Evolutionary conservation across 148 eudicot genomes (phyloP).

Genomic region (Selenicereus undatus): DNA sequence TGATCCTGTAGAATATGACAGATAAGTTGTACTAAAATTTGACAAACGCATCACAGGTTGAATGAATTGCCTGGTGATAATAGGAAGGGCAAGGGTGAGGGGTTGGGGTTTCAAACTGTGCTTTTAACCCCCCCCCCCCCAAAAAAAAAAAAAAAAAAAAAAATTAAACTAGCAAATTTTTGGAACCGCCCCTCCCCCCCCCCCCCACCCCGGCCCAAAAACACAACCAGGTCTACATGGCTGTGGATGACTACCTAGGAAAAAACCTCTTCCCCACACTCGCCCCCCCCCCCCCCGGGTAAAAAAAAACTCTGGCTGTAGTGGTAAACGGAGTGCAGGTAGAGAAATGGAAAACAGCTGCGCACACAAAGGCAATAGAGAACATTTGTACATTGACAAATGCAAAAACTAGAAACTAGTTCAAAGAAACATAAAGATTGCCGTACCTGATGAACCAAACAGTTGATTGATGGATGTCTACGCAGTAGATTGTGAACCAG

Average conservation of each 20-base stretch:
- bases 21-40: background rate
- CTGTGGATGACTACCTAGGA: background rate
- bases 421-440: background rate
- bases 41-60: background rate
- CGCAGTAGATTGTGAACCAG: slow-evolving; percentile 78
- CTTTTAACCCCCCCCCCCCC: background rate
- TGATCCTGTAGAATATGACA: slow-evolving; percentile 40
- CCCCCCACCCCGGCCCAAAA: too few relatives aligned
- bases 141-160: too few relatives aligned
- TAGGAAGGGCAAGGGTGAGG: background rate
- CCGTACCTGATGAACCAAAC: slow-evolving; percentile 73
- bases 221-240: background rate
- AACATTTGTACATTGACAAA: background rate
- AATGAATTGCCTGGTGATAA: background rate
- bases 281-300: background rate
- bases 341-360: background rate
- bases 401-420: background rate
- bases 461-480: slow-evolving; percentile 88
- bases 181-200: too few relatives aligned
- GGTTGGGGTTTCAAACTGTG: background rate
- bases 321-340: background rate
- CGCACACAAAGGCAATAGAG: background rate
- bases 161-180: too few relatives aligned
- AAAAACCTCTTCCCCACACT: background rate
- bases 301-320: background rate